A percentile compares a stretch with the other conserved stretches of the same genome.
phyloP scores from a whole-genome alignment of 129 eudicot genomes.

The Chrysanthemum seticuspe region DNA sequence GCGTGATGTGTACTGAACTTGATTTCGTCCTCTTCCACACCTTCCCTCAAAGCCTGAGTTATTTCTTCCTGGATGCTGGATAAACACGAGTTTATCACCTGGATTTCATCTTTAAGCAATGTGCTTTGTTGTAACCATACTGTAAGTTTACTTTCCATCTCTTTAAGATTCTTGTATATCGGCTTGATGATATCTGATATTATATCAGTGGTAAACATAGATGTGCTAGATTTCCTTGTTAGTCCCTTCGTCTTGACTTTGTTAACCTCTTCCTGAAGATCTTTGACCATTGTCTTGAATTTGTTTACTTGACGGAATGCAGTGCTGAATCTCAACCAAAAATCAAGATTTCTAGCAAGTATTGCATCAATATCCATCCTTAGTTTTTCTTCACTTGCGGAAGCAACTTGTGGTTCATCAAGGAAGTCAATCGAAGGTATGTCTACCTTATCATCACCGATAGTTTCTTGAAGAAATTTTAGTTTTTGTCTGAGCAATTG shows the following conservation, averaged over 20 bases:
- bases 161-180: conserved; percentile 57
- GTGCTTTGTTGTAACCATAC: conserved; percentile 67
- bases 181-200: conserved; percentile 58
- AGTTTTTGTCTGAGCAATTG: conserved; percentile 47
- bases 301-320: conserved; percentile 61
- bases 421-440: conserved; percentile 14
- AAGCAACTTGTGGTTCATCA: conserved; percentile 34
- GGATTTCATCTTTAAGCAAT: conserved; percentile 59
- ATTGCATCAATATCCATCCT: conserved; percentile 55
- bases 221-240: conserved; percentile 38
- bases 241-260: conserved; percentile 34
- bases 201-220: conserved; percentile 30
- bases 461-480: conserved; percentile 29
- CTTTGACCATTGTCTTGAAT: conserved; percentile 51
- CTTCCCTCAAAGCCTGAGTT: conserved; percentile 48
- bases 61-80: conserved; percentile 62
- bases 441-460: conserved; percentile 30
- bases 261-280: conserved; percentile 46
- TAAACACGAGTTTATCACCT: conserved; percentile 43
- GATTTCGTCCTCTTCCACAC: conserved; percentile 61
- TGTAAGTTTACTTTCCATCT: conserved; percentile 52
- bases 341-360: conserved; percentile 67
- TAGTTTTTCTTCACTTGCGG: conserved; percentile 61
- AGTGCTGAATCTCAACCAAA: conserved; percentile 76
- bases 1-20: conserved; percentile 73